Evolutionary conservation across 208 protist genomes (phyloP), one percentile per base, ranked within the genome.

Genomic region (Phytomonas sp.): DNA sequence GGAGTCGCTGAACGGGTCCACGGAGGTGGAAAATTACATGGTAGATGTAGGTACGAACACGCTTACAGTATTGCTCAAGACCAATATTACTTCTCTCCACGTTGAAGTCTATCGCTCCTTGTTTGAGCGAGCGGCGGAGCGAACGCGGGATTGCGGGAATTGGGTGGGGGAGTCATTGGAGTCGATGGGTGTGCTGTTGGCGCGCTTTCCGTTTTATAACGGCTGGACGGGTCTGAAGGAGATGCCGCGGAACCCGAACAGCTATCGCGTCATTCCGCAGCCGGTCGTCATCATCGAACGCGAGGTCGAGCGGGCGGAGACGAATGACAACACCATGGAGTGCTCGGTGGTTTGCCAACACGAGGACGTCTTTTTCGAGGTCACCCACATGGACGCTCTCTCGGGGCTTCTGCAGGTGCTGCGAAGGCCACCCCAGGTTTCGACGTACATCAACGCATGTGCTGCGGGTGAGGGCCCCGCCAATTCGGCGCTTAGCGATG

Each of bases 191-290:
- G 71, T 88, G 32, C 75, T 85, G 53, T 79, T 78, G 40, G 85
- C 76, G 59, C 84, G 78, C 69, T 87, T 90, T 66, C 77, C 37
- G 59, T 71, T 89, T 17, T 67, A 53, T n/a, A 82, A 85, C 70
- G 85, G 88, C 13, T 94, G 88, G 86, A 72, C 79, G 26, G 79
- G 78, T 23, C 56, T 88, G 36, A 56, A 70, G 32, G 85, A 91
- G 56, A 83, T 91, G 74, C 88, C 88, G 56, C 74, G 74, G 61
- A 85, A 94, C 59, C 81, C 82, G 40, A 89, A 94, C 74, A 87
- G 85, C 64, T 79, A 85, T 63, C 83, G 88, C 33, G 70, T 91
- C 62, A 33, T 92, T 2, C 85, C 88, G 28, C 85, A 94, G 75
- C 88, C 88, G 11, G 66, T 90, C 5, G 80, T 87, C 61, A 72